Percentiles rank a stretch among this genome's conserved stretches.
phyloP scores from a whole-genome alignment of 2,329 filamentous ascomycete genomes.

The Macroventuria anomochaeta region DNA sequence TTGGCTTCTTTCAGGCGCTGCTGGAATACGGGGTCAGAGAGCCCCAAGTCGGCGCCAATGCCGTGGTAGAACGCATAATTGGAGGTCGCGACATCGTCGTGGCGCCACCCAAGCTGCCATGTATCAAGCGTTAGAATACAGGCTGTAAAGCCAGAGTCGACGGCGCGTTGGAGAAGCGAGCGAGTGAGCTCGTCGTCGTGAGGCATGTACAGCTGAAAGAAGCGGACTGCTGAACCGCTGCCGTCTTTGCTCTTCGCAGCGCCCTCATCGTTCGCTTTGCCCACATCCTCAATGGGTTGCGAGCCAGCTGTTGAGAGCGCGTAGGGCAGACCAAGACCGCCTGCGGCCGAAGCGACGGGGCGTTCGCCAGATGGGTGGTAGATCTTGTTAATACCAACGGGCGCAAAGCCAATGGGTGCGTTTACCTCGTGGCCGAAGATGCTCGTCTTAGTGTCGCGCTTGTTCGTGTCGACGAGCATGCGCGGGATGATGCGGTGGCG shows the following conservation, averaged over 20 bases:
- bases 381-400: conserved; percentile 71
- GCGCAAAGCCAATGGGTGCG: conserved; percentile 69
- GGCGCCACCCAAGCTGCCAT: conserved; percentile 68
- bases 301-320: conserved; percentile 65
- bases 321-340: conserved; percentile 66
- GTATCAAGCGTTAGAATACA: conserved; percentile 69
- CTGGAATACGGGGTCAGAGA: conserved; percentile 66
- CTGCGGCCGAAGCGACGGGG: conserved; percentile 65
- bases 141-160: conserved; percentile 61
- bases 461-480: conserved; percentile 66
- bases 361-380: conserved; percentile 66
- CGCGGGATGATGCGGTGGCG: conserved; percentile 67
- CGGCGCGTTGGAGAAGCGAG: conserved; percentile 63
- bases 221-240: conserved; percentile 51
- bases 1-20: conserved; percentile 58
- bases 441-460: conserved; percentile 61
- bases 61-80: conserved; percentile 71
- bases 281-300: conserved; percentile 65
- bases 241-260: conserved; percentile 2
- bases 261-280: conserved; percentile 58
- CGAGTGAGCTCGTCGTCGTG: conserved; percentile 67
- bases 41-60: conserved; percentile 64
- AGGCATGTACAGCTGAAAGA: conserved; percentile 70
- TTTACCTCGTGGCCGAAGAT: conserved; percentile 67
- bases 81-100: conserved; percentile 61